Conservation (phyloP, 371 early-diverging fungal species). For the Coemansia sp. region DNA sequence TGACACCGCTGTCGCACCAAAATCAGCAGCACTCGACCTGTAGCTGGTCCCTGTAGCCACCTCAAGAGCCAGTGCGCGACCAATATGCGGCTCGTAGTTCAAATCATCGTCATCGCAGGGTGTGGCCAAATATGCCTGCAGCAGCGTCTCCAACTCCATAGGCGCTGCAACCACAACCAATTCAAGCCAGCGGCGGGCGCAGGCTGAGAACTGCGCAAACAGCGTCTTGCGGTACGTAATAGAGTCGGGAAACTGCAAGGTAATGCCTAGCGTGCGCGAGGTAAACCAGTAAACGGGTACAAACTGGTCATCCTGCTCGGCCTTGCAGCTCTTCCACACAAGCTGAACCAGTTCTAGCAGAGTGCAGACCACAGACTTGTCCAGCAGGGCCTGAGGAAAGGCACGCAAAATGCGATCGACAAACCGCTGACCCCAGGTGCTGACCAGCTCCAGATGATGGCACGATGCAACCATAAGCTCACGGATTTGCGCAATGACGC, state of each 20-base stretch:
- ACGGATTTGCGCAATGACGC: constrained; percentile 57
- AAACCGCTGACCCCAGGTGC: constrained; percentile 58
- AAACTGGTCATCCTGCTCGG: constrained; percentile 79
- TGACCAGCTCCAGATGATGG: constrained; percentile 70
- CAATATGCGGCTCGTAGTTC: constrained; percentile 65
- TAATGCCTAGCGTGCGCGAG: constrained; percentile 63
- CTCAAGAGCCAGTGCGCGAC: constrained; percentile 72
- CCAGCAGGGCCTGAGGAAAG: constrained; percentile 75
- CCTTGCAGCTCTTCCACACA: constrained; percentile 78
- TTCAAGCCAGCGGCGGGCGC: constrained; percentile 69
- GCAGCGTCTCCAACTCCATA: constrained; percentile 65
- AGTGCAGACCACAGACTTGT: constrained; percentile 61
- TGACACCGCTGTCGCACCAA: background rate
- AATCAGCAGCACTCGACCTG: constrained; percentile 7
- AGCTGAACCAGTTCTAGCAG: constrained; percentile 76
- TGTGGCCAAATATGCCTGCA: constrained; percentile 69
- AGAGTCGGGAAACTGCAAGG: constrained; percentile 75
- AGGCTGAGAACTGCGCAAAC: constrained; percentile 62
- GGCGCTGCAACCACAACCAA: constrained; percentile 46
- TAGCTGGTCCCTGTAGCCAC: constrained; percentile 53
- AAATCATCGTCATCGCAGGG: constrained; percentile 55
- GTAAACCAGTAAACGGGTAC: constrained; percentile 73
- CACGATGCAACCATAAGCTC: constrained; percentile 65
- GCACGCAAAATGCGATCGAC: constrained; percentile 44
- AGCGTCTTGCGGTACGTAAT: constrained; percentile 72